phyloP scores from a whole-genome alignment of 495 filamentous ascomycete species.

The Penicillium riverlandense region DNA sequence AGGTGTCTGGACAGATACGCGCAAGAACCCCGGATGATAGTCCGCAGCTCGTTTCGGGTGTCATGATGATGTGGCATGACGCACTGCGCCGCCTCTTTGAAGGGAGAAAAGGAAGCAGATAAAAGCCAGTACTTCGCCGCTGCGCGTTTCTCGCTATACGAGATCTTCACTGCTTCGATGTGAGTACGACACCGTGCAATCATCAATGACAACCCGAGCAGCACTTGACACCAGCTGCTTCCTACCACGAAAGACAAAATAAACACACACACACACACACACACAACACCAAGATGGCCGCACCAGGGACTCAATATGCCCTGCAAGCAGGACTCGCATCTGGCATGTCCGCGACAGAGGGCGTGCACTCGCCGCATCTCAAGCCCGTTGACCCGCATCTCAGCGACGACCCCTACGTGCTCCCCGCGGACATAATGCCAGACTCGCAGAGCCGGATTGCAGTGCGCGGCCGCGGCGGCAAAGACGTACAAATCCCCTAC shows the following conservation, averaged over 20 bases:
- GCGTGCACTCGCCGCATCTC: slow-evolving; percentile 21
- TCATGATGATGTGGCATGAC: slow-evolving; percentile 3
- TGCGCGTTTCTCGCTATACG: background rate
- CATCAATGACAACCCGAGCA: background rate
- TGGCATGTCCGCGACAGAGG: slow-evolving; percentile 28
- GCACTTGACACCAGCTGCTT: background rate
- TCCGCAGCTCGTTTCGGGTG: background rate
- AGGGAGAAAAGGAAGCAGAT: background rate
- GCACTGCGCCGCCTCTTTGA: background rate
- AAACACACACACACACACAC: background rate
- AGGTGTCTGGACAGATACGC: too few relatives aligned
- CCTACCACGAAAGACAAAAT: background rate
- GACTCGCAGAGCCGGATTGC: slow-evolving; percentile 11
- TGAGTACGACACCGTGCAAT: background rate
- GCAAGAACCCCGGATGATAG: too few relatives aligned
- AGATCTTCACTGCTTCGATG: background rate
- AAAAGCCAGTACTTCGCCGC: background rate
- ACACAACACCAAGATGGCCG: slow-evolving; percentile 8
- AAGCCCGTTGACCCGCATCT: slow-evolving; percentile 12
- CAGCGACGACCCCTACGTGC: slow-evolving; percentile 14
- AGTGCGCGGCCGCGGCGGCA: slow-evolving; percentile 5
- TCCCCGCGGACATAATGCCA: slow-evolving; percentile 10
- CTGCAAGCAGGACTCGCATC: slow-evolving; percentile 29
- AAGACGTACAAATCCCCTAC: slow-evolving; percentile 20
- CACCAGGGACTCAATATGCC: slow-evolving; percentile 18